phyloP scores from a whole-genome alignment of 2,329 filamentous ascomycete species.

The Hymenoscyphus infarciens region DNA sequence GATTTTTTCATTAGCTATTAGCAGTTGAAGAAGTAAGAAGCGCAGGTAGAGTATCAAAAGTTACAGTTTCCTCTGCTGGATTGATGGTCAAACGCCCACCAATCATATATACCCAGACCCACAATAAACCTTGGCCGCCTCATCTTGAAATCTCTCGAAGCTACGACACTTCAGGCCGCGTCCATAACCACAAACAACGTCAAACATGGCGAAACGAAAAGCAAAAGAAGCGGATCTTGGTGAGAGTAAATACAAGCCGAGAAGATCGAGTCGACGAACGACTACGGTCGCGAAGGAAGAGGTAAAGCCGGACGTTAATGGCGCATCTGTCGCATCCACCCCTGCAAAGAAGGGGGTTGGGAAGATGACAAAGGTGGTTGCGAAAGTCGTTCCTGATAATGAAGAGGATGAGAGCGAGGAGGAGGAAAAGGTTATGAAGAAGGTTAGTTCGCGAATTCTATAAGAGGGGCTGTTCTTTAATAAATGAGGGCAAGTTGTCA shows the following conservation, averaged over 20 bases:
- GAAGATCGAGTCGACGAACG: constrained; percentile 29
- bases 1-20: too few species aligned
- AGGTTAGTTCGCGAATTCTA: not conserved
- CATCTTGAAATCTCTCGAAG: too few species aligned
- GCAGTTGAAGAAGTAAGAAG: too few species aligned
- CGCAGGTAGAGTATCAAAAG: too few species aligned
- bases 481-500: too few species aligned
- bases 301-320: constrained; percentile 11
- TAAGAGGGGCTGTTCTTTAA: too few species aligned
- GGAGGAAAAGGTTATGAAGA: constrained; percentile 1
- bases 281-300: constrained; percentile 15
- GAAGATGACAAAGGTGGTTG: constrained; percentile 11
- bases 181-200: not conserved
- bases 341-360: constrained; percentile 8
- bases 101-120: not conserved
- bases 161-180: too few species aligned
- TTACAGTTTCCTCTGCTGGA: too few species aligned
- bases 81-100: too few species aligned
- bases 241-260: constrained; percentile 21
- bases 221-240: constrained; percentile 19
- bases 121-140: not conserved
- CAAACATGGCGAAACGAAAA: constrained; percentile 30
- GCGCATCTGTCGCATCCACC: constrained; percentile 6
- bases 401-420: constrained; percentile 10
- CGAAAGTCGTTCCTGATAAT: constrained; percentile 4